Evolutionary conservation across 2,329 filamentous ascomycete species (phyloP).

Genomic region (Alternaria sp.): DNA sequence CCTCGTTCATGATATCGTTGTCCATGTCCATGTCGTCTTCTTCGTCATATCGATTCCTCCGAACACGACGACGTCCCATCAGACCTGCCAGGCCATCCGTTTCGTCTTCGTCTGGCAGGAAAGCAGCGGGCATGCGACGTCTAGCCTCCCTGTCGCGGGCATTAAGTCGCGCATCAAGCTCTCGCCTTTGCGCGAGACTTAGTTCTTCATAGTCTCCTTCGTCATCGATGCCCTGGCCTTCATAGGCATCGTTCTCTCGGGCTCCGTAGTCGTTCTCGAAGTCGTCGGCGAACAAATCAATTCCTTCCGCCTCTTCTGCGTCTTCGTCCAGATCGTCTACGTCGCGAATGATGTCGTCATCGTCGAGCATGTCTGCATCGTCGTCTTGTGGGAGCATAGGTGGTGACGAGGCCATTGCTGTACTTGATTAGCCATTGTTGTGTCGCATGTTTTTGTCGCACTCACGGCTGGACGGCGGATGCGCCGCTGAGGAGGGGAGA

Average conservation of each 20-base stretch:
- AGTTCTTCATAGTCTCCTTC: conserved; percentile 79
- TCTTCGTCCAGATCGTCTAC: conserved; percentile 72
- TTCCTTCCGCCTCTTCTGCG: conserved; percentile 72
- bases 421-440: conserved; percentile 30
- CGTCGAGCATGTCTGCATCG: conserved; percentile 74
- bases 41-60: conserved; percentile 91
- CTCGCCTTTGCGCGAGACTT: conserved; percentile 69
- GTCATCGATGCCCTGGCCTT: conserved; percentile 76
- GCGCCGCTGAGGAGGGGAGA: conserved; percentile 61
- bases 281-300: conserved; percentile 73
- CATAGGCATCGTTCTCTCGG: conserved; percentile 66
- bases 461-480: conserved; percentile 69
- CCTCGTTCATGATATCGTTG: conserved; percentile 93
- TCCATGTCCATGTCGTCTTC: conserved; percentile 90
- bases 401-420: conserved; percentile 65
- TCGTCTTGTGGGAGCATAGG: conserved; percentile 70
- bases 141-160: conserved; percentile 73
- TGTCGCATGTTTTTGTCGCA: conserved; percentile 28
- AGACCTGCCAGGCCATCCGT: conserved; percentile 85
- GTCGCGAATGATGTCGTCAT: conserved; percentile 68
- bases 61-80: conserved; percentile 81
- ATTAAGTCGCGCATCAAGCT: conserved; percentile 75
- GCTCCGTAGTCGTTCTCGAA: conserved; percentile 68
- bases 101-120: conserved; percentile 81
- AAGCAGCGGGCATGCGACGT: conserved; percentile 73